phyloP scores from a whole-genome alignment of 208 protist genomes.

The Crithidia bombi region DNA sequence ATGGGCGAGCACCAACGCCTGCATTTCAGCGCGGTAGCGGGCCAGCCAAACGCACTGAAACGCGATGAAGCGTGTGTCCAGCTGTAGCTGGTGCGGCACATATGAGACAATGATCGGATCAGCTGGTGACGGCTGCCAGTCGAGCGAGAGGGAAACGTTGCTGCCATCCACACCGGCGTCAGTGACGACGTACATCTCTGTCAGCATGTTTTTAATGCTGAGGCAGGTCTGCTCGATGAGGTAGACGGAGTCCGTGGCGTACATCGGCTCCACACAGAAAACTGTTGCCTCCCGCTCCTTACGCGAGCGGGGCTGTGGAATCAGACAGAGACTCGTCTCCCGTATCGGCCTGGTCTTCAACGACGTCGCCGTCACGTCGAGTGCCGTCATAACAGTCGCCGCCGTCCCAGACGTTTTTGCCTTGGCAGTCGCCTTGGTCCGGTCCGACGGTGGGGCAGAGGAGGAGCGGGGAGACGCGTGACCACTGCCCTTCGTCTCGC shows the following conservation, averaged over 20 bases:
- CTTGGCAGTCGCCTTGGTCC: conserved; percentile 3
- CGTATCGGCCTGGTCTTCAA: conserved; percentile 13
- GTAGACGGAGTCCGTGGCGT: conserved; percentile 54
- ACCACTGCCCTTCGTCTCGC: not conserved
- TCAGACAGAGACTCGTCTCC: conserved; percentile 66
- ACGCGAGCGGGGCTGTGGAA: conserved; percentile 47
- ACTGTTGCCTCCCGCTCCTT: conserved; percentile 58
- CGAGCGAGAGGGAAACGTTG: conserved; percentile 46
- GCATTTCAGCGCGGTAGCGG: conserved; percentile 65
- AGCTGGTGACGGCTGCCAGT: conserved; percentile 55
- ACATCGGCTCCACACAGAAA: conserved; percentile 68
- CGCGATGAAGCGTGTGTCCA: conserved; percentile 48
- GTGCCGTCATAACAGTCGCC: not conserved
- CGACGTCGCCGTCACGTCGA: not conserved
- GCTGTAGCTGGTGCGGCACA: conserved; percentile 33
- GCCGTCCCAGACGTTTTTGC: too few relatives aligned
- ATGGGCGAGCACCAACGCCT: conserved; percentile 40
- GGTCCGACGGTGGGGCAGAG: not conserved
- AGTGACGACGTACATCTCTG: conserved; percentile 71
- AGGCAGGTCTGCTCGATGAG: conserved; percentile 77
- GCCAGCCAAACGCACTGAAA: conserved; percentile 51
- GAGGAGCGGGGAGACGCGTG: not conserved
- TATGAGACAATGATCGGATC: conserved; percentile 55
- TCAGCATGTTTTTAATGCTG: conserved; percentile 60
- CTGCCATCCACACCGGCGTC: conserved; percentile 36